These are phyloP conservation scores for Pichia inconspicua DNA, from an alignment of 1,139 yeast species.

Conservation along the genomic window DNA sequence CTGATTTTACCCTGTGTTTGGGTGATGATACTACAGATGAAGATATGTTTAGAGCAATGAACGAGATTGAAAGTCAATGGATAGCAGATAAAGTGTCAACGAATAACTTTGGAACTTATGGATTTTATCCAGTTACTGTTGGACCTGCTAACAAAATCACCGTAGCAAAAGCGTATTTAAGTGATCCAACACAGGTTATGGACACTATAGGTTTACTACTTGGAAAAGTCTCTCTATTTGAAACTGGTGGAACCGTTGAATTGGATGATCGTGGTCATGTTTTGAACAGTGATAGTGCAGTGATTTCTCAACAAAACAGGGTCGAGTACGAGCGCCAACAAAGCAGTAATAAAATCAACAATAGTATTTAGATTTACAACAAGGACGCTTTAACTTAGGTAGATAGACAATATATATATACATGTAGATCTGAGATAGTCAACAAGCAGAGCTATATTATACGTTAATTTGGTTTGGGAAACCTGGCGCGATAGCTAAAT, in stretches of 20 bases:
- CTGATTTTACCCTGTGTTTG: slow-evolving; percentile 79
- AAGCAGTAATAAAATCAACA: not conserved
- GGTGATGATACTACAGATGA: slow-evolving; percentile 98
- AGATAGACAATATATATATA: too few relatives aligned
- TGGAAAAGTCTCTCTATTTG: slow-evolving; percentile 68
- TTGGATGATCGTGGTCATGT: slow-evolving; percentile 70
- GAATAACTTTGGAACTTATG: slow-evolving; percentile 45
- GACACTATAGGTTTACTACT: slow-evolving; percentile 76
- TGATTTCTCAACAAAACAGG: slow-evolving; percentile 34
- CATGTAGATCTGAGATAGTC: too few relatives aligned
- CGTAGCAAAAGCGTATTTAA: slow-evolving; percentile 78
- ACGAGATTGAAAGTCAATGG: slow-evolving; percentile 49
- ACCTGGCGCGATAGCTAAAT: too few relatives aligned
- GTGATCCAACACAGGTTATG: slow-evolving; percentile 78
- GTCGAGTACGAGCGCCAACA: slow-evolving; percentile 14
- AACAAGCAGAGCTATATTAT: too few relatives aligned
- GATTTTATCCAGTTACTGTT: slow-evolving; percentile 82
- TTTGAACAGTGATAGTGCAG: slow-evolving; percentile 39
- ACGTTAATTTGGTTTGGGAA: too few relatives aligned
- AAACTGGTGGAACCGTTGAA: slow-evolving; percentile 67
- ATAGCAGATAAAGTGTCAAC: slow-evolving; percentile 29
- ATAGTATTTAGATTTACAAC: too few relatives aligned
- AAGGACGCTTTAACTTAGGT: too few relatives aligned
- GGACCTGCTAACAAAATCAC: slow-evolving; percentile 93
- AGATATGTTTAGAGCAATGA: slow-evolving; percentile 83